Conservation (phyloP, 768 basidiomycete species). For the Trametes meyenii region DNA sequence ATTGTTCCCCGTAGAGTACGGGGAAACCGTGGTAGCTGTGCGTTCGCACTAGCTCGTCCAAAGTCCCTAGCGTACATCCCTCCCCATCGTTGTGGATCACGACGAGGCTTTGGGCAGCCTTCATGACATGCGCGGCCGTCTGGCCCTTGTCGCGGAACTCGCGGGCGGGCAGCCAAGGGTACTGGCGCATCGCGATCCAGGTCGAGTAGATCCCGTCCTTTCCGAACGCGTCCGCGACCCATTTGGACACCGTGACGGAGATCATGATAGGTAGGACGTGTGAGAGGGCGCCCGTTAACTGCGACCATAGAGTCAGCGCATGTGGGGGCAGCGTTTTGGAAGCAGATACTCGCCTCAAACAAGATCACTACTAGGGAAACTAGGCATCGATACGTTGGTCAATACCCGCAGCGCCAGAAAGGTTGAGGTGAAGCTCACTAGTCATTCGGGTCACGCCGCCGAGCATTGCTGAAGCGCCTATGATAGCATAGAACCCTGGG, state of each 20-base stretch:
- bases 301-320: neutral
- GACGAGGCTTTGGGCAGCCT: slow-evolving; percentile 49
- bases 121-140: slow-evolving; percentile 65
- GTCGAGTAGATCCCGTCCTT: slow-evolving; percentile 70
- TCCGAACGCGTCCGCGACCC: slow-evolving; percentile 73
- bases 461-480: slow-evolving; percentile 76
- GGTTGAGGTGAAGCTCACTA: slow-evolving; percentile 42
- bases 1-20: slow-evolving; percentile 51
- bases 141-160: slow-evolving; percentile 69
- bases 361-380: slow-evolving; percentile 78
- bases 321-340: neutral
- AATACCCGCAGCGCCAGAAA: neutral
- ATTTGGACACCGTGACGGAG: slow-evolving; percentile 75
- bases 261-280: slow-evolving; percentile 86
- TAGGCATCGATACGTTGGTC: slow-evolving; percentile 27
- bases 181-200: slow-evolving; percentile 72
- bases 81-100: slow-evolving; percentile 49
- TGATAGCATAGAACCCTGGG: slow-evolving; percentile 77
- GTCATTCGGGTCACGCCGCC: slow-evolving; percentile 81
- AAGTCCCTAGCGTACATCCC: slow-evolving; percentile 46
- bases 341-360: slow-evolving; percentile 54
- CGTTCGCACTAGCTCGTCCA: slow-evolving; percentile 48
- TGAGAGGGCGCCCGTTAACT: slow-evolving; percentile 79
- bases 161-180: slow-evolving; percentile 69
- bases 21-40: slow-evolving; percentile 67